Evolutionary conservation across 1,284 basidiomycete species (phyloP).

Genomic region (Chalciporus piperatoides): DNA sequence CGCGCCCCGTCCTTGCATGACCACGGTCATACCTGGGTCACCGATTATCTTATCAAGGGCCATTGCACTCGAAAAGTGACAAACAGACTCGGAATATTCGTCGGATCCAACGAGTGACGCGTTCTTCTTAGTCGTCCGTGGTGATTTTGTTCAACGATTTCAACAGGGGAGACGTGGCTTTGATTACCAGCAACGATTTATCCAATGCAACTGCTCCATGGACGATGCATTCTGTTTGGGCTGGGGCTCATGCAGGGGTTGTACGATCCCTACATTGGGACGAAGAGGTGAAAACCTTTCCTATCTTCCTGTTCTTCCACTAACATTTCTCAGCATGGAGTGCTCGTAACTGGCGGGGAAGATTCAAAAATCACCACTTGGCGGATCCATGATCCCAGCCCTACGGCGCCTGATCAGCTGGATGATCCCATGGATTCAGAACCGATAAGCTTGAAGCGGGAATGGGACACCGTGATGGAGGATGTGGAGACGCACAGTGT

Average conservation of each 20-base stretch:
- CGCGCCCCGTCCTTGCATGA: slow-evolving; percentile 49
- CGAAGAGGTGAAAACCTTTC: slow-evolving; percentile 38
- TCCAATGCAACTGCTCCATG: slow-evolving; percentile 39
- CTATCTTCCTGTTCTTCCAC: slow-evolving; percentile 4
- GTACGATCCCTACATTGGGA: slow-evolving; percentile 59
- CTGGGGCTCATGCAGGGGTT: slow-evolving; percentile 50
- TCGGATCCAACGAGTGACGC: slow-evolving; percentile 60
- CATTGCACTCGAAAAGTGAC: slow-evolving; percentile 27
- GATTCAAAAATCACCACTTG: slow-evolving; percentile 55
- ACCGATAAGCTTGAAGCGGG: slow-evolving; percentile 21
- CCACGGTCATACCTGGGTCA: slow-evolving; percentile 50
- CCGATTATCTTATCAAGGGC: slow-evolving; percentile 58
- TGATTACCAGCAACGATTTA: slow-evolving; percentile 45
- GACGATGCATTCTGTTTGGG: slow-evolving; percentile 50
- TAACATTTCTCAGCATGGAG: slow-evolving; percentile 36
- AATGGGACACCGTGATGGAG: slow-evolving; percentile 22
- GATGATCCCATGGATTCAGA: slow-evolving; percentile 17
- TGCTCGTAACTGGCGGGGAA: slow-evolving; percentile 61
- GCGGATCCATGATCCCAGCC: slow-evolving; percentile 28
- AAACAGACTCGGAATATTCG: slow-evolving; percentile 42
- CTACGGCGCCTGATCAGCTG: neutral
- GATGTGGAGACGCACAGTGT: slow-evolving; percentile 12
- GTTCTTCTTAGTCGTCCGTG: neutral
- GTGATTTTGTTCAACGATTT: slow-evolving; percentile 4
- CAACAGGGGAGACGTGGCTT: slow-evolving; percentile 55